Evolutionary conservation across 2,329 filamentous ascomycete genomes (phyloP).

Genomic region (Alternaria arborescens): DNA sequence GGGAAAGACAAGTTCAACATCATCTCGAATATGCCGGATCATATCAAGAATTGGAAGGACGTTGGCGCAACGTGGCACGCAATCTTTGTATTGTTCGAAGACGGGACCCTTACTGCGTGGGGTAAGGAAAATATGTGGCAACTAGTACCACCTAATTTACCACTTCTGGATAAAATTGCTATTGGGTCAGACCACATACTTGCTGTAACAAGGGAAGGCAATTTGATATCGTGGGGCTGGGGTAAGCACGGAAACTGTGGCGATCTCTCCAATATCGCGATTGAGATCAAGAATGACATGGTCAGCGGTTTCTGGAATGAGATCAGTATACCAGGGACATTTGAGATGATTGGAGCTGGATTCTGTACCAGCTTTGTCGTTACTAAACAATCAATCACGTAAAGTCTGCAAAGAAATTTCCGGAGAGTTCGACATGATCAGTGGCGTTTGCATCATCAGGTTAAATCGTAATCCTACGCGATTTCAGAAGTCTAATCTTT

Average conservation of each 20-base stretch:
- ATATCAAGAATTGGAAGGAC: conserved; percentile 68
- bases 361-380: conserved; percentile 44
- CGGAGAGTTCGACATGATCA: background rate
- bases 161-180: conserved; percentile 69
- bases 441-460: background rate
- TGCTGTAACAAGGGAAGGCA: conserved; percentile 69
- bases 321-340: conserved; percentile 32
- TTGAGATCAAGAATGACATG: conserved; percentile 38
- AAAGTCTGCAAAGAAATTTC: background rate
- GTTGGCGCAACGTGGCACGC: conserved; percentile 84
- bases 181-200: conserved; percentile 92
- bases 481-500: background rate
- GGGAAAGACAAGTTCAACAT: conserved; percentile 80
- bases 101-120: conserved; percentile 74
- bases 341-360: conserved; percentile 35
- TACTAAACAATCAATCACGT: conserved; percentile 5
- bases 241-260: conserved; percentile 98
- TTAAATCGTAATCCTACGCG: background rate
- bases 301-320: conserved; percentile 42
- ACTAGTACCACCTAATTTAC: conserved; percentile 70
- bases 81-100: conserved; percentile 72
- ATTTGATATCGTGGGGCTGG: conserved; percentile 91
- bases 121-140: conserved; percentile 88
- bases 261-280: conserved; percentile 19
- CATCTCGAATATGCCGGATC: conserved; percentile 63